phyloP scores from a whole-genome alignment of 2,329 filamentous ascomycete species.

The Ophiocordyceps australis region DNA sequence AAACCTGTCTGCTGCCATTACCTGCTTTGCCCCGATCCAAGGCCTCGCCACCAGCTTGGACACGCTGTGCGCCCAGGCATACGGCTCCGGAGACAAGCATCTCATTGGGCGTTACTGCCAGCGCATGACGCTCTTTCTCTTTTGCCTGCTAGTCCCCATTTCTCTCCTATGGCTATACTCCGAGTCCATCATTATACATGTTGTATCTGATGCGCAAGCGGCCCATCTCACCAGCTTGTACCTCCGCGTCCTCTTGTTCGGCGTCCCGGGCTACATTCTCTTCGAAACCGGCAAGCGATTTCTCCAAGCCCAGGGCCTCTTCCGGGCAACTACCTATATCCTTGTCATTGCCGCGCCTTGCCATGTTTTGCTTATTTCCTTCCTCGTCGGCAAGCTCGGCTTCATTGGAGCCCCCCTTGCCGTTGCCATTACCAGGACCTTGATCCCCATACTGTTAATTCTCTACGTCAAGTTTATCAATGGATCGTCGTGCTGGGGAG shows the following conservation, averaged over 20 bases:
- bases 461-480: slow-evolving; percentile 54
- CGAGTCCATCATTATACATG: slow-evolving; percentile 34
- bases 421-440: slow-evolving; percentile 55
- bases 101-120: slow-evolving; percentile 71
- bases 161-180: slow-evolving; percentile 49
- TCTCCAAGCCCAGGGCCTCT: slow-evolving; percentile 63
- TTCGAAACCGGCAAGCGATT: slow-evolving; percentile 66
- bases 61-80: slow-evolving; percentile 81
- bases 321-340: slow-evolving; percentile 57
- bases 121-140: slow-evolving; percentile 60
- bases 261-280: slow-evolving; percentile 53
- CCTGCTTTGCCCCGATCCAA: slow-evolving; percentile 56
- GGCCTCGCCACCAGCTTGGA: slow-evolving; percentile 74
- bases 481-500: slow-evolving; percentile 64
- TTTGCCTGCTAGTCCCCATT: slow-evolving; percentile 52
- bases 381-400: slow-evolving; percentile 49
- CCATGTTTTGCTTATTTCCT: slow-evolving; percentile 56
- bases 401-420: slow-evolving; percentile 64
- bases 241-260: slow-evolving; percentile 47
- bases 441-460: slow-evolving; percentile 55
- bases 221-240: slow-evolving; percentile 53
- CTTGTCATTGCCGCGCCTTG: slow-evolving; percentile 55
- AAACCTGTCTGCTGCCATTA: slow-evolving; percentile 63
- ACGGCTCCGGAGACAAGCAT: slow-evolving; percentile 70
- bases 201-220: slow-evolving; percentile 27